Base-by-base conservation (phyloP, 2,329 filamentous ascomycete species). In the Penicillium sp. region DNA sequence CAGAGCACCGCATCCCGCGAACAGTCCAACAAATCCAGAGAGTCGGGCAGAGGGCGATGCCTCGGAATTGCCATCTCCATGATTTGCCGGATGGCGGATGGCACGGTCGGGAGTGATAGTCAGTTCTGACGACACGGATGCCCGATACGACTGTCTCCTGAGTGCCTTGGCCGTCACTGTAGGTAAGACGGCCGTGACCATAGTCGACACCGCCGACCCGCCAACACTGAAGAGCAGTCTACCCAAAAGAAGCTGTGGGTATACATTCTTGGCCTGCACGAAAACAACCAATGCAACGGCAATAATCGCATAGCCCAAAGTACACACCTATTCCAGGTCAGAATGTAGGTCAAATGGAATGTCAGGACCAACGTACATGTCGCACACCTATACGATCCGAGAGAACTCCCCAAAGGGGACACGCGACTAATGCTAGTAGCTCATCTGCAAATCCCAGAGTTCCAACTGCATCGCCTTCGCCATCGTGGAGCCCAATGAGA, bases 101-200 rank as follows among this genome's bases (percentile, higher is more conserved):
- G 76, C 79, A 50, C 76, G 72, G 16, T 74, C 76, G 2, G 81
- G 81, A 1, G 82, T 83, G 44, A 84, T 81, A 2, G 81, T 83
- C 48, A 81, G 67, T 56, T 84, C 81, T n/a, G 80, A 83, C 31
- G 79, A 80, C 27, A 82, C 76, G 25, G 81, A 84, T 13, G 76
- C 73, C 11, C 77, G 73, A 20, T 77, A 66, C 9, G 68, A 69
- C 63, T 79, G 76, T 11, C 73, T 67, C 22, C 66, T 66, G 27
- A 63, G 60, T 49, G 68, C 56, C 58, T 69, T 69, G 55, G 68
- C 64, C 27, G 82, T 82, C 72, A 88, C 84, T 25, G 80, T 86
- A 1, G 94, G 94, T 22, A 99, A 79, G 41, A 95, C 90, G 3
- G 94, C 94, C 8, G 94, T 97, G 18, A 99, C 94, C 94, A 99